phyloP scores from a whole-genome alignment of 169 alveolate genomes.

The Plasmodium fragile region DNA sequence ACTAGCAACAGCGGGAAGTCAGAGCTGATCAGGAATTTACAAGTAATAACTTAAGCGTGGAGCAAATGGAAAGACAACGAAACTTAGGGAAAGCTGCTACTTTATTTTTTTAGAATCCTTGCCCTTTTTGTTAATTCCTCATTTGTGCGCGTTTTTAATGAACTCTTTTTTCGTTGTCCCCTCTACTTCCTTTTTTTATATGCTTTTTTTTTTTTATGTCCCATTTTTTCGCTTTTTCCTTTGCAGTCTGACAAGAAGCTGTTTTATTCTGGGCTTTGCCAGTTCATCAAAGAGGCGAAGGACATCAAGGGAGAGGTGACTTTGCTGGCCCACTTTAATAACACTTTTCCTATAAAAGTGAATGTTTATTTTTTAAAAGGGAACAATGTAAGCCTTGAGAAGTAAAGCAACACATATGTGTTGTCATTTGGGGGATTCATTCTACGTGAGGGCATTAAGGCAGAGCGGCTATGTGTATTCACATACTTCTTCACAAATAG shows the following conservation, averaged over 20 bases:
- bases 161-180: neutral
- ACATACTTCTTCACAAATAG: neutral
- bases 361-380: constrained; percentile 75
- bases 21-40: constrained; percentile 78
- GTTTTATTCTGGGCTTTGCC: constrained; percentile 79
- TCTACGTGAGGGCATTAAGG: neutral
- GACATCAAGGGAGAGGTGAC: constrained; percentile 74
- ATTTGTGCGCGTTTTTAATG: neutral
- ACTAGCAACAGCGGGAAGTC: constrained; percentile 72
- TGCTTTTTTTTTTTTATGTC: neutral
- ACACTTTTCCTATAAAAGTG: constrained; percentile 75
- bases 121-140: neutral
- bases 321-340: constrained; percentile 62
- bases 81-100: neutral
- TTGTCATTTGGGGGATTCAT: neutral
- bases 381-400: constrained; percentile 56
- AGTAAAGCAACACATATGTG: neutral
- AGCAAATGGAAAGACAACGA: neutral
- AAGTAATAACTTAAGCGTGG: constrained; percentile 32
- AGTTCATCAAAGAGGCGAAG: constrained; percentile 77
- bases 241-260: constrained; percentile 77
- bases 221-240: neutral
- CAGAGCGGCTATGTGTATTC: neutral
- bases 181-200: neutral
- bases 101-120: neutral